These are phyloP conservation scores for Nicotiana tabacum DNA, from an alignment of 257 asterid genomes.

Conservation along the genomic window DNA sequence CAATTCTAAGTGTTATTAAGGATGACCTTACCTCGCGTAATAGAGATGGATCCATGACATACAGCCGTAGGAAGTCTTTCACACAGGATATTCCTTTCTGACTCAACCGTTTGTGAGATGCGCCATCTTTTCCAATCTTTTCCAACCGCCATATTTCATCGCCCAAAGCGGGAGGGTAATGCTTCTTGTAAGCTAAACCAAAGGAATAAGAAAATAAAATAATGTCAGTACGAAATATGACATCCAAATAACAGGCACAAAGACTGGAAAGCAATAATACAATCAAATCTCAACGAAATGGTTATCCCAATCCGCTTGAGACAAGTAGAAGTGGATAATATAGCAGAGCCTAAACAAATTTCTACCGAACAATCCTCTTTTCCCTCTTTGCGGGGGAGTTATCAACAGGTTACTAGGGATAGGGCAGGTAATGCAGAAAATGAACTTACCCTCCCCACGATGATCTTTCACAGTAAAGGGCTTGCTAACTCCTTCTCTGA, in stretches of 20 bases:
- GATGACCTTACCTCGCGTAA: slow-evolving; percentile 56
- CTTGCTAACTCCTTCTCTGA: slow-evolving; percentile 74
- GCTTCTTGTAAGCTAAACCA: slow-evolving; percentile 65
- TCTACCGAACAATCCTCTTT: background rate
- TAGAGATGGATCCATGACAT: slow-evolving; percentile 25
- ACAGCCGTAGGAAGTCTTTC: slow-evolving; percentile 51
- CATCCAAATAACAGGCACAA: background rate
- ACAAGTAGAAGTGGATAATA: background rate
- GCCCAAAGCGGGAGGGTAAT: slow-evolving; percentile 48
- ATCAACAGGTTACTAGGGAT: background rate
- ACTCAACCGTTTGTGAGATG: slow-evolving; percentile 41
- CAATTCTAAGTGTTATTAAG: slow-evolving; percentile 6
- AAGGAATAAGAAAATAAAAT: slow-evolving; percentile 11
- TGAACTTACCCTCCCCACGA: slow-evolving; percentile 76
- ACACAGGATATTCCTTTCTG: slow-evolving; percentile 35
- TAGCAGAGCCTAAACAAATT: background rate
- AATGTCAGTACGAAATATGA: slow-evolving; percentile 4
- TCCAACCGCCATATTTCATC: slow-evolving; percentile 87
- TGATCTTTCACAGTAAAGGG: slow-evolving; percentile 85
- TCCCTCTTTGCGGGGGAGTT: background rate
- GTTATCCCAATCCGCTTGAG: background rate
- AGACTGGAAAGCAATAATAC: background rate
- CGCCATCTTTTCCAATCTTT: slow-evolving; percentile 78
- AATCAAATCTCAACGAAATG: background rate
- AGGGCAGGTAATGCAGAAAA: background rate